A percentile compares a stretch with the other conserved stretches of the same genome.
These are phyloP conservation scores for Gnomoniopsis sp. DNA, from an alignment of 2,329 filamentous ascomycete species.

Conservation along the genomic window DNA sequence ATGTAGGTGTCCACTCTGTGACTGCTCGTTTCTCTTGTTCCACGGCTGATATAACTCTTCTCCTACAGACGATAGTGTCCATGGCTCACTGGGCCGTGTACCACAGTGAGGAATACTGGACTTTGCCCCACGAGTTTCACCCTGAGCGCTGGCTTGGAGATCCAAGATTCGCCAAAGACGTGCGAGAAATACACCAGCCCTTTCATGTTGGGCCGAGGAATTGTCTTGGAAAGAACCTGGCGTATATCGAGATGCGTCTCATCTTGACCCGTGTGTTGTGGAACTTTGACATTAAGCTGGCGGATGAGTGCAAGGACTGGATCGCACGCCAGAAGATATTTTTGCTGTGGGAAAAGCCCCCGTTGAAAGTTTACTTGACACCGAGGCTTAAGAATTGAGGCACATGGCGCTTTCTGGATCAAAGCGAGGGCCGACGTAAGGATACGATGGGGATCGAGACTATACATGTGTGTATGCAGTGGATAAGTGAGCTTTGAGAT, in stretches of 20 bases:
- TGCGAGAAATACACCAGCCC: slow-evolving; percentile 23
- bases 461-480: too few species aligned
- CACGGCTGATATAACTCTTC: neutral
- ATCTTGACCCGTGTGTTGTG: slow-evolving; percentile 31
- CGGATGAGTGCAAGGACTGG: slow-evolving; percentile 26
- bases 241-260: slow-evolving; percentile 33
- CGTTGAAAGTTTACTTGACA: slow-evolving; percentile 26
- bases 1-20: neutral
- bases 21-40: neutral
- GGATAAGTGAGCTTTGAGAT: too few species aligned
- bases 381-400: slow-evolving; percentile 1
- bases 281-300: slow-evolving; percentile 30
- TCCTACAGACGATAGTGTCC: slow-evolving; percentile 27
- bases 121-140: slow-evolving; percentile 28
- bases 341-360: slow-evolving; percentile 27
- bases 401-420: neutral
- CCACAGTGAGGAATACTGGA: slow-evolving; percentile 28
- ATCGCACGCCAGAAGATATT: slow-evolving; percentile 25
- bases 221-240: slow-evolving; percentile 32
- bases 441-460: too few species aligned
- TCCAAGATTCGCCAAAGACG: slow-evolving; percentile 12
- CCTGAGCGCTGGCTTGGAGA: slow-evolving; percentile 32
- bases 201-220: slow-evolving; percentile 29
- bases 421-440: too few species aligned
- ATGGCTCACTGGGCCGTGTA: slow-evolving; percentile 29